Evolutionary conservation across 2,329 filamentous ascomycete species (phyloP).

Genomic region (Thelonectria rubi): DNA sequence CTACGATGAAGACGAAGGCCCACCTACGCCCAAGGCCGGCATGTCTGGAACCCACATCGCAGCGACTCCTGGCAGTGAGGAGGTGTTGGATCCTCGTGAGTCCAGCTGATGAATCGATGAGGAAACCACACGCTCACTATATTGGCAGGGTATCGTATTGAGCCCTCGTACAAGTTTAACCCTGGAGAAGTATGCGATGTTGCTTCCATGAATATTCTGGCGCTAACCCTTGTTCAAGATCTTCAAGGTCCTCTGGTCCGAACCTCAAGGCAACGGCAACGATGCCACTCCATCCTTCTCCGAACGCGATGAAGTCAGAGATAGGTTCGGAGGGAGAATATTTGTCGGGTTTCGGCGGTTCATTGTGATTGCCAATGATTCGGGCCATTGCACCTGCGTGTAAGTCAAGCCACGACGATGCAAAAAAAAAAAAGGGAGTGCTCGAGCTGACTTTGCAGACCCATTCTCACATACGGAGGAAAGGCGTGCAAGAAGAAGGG

Average conservation of each 20-base stretch:
- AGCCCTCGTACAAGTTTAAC: conserved; percentile 51
- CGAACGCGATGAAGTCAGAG: conserved; percentile 47
- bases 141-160: conserved; percentile 52
- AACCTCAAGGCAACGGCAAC: conserved; percentile 55
- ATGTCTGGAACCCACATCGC: conserved; percentile 22
- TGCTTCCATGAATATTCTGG: background rate
- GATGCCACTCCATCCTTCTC: conserved; percentile 46
- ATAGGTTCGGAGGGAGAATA: conserved; percentile 51
- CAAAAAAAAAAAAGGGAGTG: background rate
- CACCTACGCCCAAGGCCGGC: conserved; percentile 31
- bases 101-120: too few relatives aligned
- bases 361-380: conserved; percentile 61
- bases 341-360: conserved; percentile 63
- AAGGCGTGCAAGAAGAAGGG: conserved; percentile 63
- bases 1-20: conserved; percentile 43
- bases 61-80: conserved; percentile 32
- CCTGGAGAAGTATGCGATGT: conserved; percentile 50
- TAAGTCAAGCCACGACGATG: conserved; percentile 49
- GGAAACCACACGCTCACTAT: conserved; percentile 21
- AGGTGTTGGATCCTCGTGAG: conserved; percentile 52
- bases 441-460: conserved; percentile 48
- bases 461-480: conserved; percentile 64
- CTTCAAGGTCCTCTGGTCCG: conserved; percentile 65
- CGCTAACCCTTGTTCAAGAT: conserved; percentile 49
- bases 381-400: conserved; percentile 66